Percentiles rank a stretch among this genome's conserved stretches.
These are phyloP conservation scores for Tremella mesenterica DNA, from an alignment of 768 basidiomycete genomes.

Conservation along the genomic window DNA sequence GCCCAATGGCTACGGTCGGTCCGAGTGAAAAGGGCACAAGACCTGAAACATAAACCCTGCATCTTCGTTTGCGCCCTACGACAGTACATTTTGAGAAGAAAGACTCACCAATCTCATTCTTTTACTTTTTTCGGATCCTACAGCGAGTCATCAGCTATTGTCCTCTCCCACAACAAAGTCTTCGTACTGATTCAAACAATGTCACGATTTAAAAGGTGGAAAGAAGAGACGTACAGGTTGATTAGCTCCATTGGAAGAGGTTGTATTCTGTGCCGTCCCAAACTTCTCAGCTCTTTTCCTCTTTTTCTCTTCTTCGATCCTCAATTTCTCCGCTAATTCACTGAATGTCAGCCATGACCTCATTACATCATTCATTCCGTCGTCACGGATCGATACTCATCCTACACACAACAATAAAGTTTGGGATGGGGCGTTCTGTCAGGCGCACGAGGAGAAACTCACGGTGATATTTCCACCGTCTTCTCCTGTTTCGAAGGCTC, in stretches of 20 bases:
- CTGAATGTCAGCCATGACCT: no score
- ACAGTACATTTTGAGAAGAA: background rate
- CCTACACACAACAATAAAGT: background rate
- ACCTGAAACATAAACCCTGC: no score
- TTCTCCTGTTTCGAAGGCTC: slow-evolving; percentile 5
- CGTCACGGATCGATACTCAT: background rate
- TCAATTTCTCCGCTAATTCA: slow-evolving; percentile 32
- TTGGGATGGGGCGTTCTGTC: background rate
- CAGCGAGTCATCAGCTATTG: background rate
- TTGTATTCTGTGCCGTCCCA: slow-evolving; percentile 13
- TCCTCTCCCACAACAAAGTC: background rate
- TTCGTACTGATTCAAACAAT: no score
- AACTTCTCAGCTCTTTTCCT: slow-evolving; percentile 40
- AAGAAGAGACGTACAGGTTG: background rate
- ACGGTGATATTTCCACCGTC: slow-evolving; percentile 27
- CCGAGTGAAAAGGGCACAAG: no score
- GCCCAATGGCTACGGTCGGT: no score
- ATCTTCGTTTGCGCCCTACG: no score
- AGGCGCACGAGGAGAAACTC: slow-evolving; percentile 4
- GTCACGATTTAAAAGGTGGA: no score
- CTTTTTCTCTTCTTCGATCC: slow-evolving; percentile 41
- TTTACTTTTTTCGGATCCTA: background rate
- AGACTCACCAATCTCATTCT: background rate
- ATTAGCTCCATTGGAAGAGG: background rate
- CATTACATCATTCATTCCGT: no score